phyloP scores from a whole-genome alignment of 352 stramenopile species.

The Thalassiosira hispida region DNA sequence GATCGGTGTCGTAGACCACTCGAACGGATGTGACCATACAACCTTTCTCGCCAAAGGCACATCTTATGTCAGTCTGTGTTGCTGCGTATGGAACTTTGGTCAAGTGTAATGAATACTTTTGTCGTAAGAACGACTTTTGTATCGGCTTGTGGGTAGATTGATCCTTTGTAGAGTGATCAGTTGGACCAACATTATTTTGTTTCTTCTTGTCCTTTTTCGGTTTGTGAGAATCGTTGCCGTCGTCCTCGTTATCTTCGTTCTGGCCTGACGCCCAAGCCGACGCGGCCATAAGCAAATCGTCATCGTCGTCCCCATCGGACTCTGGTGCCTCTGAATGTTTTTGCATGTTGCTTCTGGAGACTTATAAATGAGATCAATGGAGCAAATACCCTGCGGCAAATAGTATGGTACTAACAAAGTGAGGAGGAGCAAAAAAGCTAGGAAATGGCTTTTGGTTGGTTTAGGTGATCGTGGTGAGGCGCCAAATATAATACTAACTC shows the following conservation, averaged over 20 bases:
- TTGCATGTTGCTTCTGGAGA: not conserved
- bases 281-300: conserved; percentile 38
- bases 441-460: too few relatives aligned
- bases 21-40: conserved; percentile 70
- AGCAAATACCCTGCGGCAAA: too few relatives aligned
- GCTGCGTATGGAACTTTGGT: conserved; percentile 76
- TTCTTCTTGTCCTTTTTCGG: conserved; percentile 20
- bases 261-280: conserved; percentile 26
- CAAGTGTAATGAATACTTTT: conserved; percentile 66
- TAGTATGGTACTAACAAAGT: too few relatives aligned
- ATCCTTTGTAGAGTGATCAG: not conserved
- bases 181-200: not conserved
- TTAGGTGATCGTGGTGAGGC: too few relatives aligned
- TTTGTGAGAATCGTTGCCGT: conserved; percentile 10
- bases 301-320: conserved; percentile 28
- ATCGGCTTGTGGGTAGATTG: not conserved
- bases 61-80: conserved; percentile 66
- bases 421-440: too few relatives aligned
- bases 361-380: not conserved
- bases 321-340: conserved; percentile 4
- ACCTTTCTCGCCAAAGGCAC: conserved; percentile 63
- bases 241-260: conserved; percentile 17
- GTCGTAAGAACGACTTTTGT: not conserved
- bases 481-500: too few relatives aligned
- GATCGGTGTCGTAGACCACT: conserved; percentile 71